Base-by-base conservation (phyloP, 2,329 filamentous ascomycete genomes). In the Aquanectria penicillioides region DNA sequence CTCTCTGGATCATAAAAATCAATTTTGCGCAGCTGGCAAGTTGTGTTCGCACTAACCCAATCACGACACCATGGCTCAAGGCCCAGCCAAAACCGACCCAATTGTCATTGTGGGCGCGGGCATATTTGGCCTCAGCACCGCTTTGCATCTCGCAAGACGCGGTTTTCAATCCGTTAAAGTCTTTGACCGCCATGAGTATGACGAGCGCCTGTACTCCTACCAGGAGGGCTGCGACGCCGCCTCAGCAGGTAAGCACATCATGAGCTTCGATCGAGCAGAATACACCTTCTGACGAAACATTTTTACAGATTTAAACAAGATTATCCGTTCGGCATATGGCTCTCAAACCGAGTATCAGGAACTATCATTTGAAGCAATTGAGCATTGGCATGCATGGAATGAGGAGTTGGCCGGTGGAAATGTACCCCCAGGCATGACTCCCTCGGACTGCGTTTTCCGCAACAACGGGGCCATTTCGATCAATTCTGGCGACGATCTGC, bases 111-210 rank as follows among this genome's bases (percentile, higher is more conserved):
- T 65, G 4, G 59, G 59, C 8, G 59, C 55, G 15, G 59, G 59
- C 51, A 60, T 66, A 43, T 75, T 77, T 6, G 75, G 76, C 3
- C 70, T 75, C 4, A 73, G 73, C 12, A 77, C 75, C 5, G 75
- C 71, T 2, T 61, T 69, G 9, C 71, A 74, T 49, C 67, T 74
- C n/a, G 62, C 68, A 5, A 59, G 58, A 17, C 65, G 77, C 11
- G 82, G 81, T 3, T 85, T 82, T 63, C 71, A 15, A 3, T 71
- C 80, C 54, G 73, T 84, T n/a, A 81, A 74, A 3, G 75, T 84
- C 12, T 75, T 84, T 26, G 82, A 85, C 63, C 74, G 74, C 58
- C 78, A 83, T 59, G 33, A 78, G 5, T 79, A 81, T 29, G 74
- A 78, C 11, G 50, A 73, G 22, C 69, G 69, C 2, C 63, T 65